Base-by-base conservation (phyloP, 805 yeast genomes). In the Hanseniaspora valbyensis region DNA sequence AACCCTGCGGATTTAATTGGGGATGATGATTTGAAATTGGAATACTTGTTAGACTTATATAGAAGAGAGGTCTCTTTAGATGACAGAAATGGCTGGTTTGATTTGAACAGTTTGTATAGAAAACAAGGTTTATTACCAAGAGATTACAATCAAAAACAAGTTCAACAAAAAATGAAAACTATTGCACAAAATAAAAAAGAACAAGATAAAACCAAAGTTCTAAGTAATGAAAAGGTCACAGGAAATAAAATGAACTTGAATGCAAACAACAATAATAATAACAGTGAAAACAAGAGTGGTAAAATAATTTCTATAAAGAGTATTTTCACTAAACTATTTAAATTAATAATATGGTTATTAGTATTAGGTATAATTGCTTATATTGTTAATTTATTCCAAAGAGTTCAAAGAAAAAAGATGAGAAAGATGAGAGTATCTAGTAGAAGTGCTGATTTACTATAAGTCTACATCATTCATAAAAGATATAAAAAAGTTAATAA, bases 321-420 rank as follows among this genome's bases (percentile, higher is more conserved):
- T 24, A 28, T 45, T 14, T 7, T 40, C 1, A 36, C 37, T 14
- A 51, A 51, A 18, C 12, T 36, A 14, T 24, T 51, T 13, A 40
- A 38, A 24, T n/a, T 44, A 2, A 16, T 40, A 18, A 36, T 45
- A 29, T 44, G 42, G 34, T 6, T 41, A 13, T 6, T 42, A n/a
- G 25, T 51, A 7, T 18, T 44, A 9, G 42, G 26, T 21, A 48
- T 51, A 4, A 19, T 45, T 25, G 34, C 45, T 2, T 51, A 51
- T 32, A 24, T 39, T 5, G 32, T 45, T 8, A 44, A 50, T 13
- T 34, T 51, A 13, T 51, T 38, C 43, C 43, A 39, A 42, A 51
- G 53, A 30, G 53, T 51, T 28, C 50, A 44, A 36, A 51, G 30
- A 36, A 51, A 51, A 34, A 51, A 41, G 28, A 16, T 37, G 34